These are phyloP conservation scores for Aspergillus sojae DNA, from an alignment of 2,329 filamentous ascomycete species.

Conservation along the genomic window DNA sequence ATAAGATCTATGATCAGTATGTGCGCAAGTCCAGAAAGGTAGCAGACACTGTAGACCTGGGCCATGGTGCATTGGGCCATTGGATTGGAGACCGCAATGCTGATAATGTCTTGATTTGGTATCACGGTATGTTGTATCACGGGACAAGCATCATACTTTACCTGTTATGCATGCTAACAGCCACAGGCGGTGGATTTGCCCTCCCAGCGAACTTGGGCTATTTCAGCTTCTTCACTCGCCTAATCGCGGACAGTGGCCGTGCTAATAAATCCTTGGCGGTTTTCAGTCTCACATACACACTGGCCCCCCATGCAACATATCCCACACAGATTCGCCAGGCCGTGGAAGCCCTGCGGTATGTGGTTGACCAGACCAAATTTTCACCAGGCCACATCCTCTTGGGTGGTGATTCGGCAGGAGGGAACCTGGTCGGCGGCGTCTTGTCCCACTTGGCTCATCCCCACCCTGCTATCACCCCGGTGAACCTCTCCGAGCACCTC, in stretches of 20 bases:
- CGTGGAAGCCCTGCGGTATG: slow-evolving; percentile 43
- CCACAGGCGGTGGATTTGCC: slow-evolving; percentile 59
- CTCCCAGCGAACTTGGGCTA: slow-evolving; percentile 52
- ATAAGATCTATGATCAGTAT: slow-evolving; percentile 34
- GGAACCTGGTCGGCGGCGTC: slow-evolving; percentile 43
- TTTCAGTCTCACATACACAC: slow-evolving; percentile 61
- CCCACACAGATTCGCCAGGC: slow-evolving; percentile 48
- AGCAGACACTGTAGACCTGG: slow-evolving; percentile 34
- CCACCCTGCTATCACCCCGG: slow-evolving; percentile 52
- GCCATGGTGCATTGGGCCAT: slow-evolving; percentile 38
- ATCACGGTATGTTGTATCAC: slow-evolving; percentile 32
- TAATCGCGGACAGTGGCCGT: slow-evolving; percentile 47
- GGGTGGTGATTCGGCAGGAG: slow-evolving; percentile 50
- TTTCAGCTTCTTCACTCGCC: slow-evolving; percentile 51
- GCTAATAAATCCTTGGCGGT: slow-evolving; percentile 51
- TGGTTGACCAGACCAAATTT: slow-evolving; percentile 37
- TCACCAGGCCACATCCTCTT: slow-evolving; percentile 40
- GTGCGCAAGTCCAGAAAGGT: slow-evolving; percentile 26
- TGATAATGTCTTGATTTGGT: slow-evolving; percentile 44
- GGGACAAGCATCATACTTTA: not conserved
- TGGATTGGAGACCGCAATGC: slow-evolving; percentile 43
- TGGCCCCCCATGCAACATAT: slow-evolving; percentile 51
- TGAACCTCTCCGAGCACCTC: slow-evolving; percentile 49
- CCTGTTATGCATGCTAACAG: not conserved
- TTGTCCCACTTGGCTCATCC: slow-evolving; percentile 54